These are phyloP conservation scores for Hypholoma fasciculare DNA, from an alignment of 768 basidiomycete genomes.

Conservation along the genomic window DNA sequence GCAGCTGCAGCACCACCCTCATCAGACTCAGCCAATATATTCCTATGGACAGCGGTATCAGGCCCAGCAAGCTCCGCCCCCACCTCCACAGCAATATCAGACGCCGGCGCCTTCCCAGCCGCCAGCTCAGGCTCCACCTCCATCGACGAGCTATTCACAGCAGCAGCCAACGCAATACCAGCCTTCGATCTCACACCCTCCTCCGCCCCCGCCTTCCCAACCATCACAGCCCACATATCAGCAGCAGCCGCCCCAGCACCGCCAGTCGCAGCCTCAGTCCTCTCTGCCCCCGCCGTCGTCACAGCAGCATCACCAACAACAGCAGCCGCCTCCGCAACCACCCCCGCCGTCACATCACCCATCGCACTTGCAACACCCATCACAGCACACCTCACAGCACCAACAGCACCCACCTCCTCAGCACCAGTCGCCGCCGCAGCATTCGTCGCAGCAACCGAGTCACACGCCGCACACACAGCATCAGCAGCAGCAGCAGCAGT, in stretches of 20 bases:
- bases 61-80: conserved; percentile 3
- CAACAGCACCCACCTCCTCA: background rate
- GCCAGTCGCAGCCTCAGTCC: conserved; percentile 10
- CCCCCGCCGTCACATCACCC: conserved; percentile 11
- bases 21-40: conserved; percentile 16
- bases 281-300: background rate
- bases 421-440: background rate
- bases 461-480: conserved; percentile 13
- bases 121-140: background rate
- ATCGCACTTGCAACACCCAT: conserved; percentile 5
- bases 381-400: conserved; percentile 5
- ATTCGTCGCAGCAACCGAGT: conserved; percentile 2
- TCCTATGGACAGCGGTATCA: conserved; percentile 7
- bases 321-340: conserved; percentile 5
- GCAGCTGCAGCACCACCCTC: conserved; percentile 25
- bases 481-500: conserved; percentile 27
- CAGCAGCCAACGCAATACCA: conserved; percentile 9
- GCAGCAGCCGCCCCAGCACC: conserved; percentile 11
- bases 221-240: conserved; percentile 13
- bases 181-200: conserved; percentile 3
- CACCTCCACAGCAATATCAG: conserved; percentile 7
- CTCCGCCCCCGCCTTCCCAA: conserved; percentile 2
- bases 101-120: background rate
- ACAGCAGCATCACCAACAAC: conserved; percentile 8
- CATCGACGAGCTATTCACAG: conserved; percentile 6